Conservation (phyloP, 1,284 basidiomycete genomes). For the Irpex sp. region DNA sequence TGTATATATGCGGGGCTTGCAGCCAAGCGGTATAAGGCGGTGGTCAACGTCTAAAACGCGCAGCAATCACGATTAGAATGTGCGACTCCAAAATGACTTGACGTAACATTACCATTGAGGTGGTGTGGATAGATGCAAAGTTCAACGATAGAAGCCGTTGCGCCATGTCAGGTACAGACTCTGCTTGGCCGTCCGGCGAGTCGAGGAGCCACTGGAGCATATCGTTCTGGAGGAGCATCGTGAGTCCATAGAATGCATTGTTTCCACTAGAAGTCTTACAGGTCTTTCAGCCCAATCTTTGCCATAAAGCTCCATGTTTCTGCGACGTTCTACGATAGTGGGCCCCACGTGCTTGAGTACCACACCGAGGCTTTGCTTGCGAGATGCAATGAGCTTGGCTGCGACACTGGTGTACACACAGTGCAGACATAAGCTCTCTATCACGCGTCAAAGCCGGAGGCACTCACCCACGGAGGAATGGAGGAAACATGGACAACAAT, state of each 20-base stretch:
- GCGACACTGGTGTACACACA: not conserved
- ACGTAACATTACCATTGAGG: constrained; percentile 31
- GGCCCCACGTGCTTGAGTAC: constrained; percentile 32
- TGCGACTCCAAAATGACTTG: constrained; percentile 7
- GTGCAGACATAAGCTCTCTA: constrained; percentile 27
- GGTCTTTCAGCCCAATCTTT: constrained; percentile 47
- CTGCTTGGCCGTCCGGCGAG: constrained; percentile 39
- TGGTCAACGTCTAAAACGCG: constrained; percentile 36
- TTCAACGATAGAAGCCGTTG: constrained; percentile 41
- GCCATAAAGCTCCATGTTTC: constrained; percentile 43
- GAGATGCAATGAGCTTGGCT: not conserved
- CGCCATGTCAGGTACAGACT: constrained; percentile 32
- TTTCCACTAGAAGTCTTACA: constrained; percentile 28
- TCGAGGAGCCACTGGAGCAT: constrained; percentile 55
- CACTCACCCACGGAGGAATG: not conserved
- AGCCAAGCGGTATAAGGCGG: constrained; percentile 44
- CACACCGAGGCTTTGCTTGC: not conserved
- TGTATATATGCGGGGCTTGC: constrained; percentile 44
- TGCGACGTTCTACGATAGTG: constrained; percentile 46
- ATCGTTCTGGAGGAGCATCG: constrained; percentile 39
- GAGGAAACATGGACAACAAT: not conserved
- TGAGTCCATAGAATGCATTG: not conserved
- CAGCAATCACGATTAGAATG: too few species aligned
- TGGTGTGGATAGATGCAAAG: constrained; percentile 49
- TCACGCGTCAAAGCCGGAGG: constrained; percentile 39